Base-by-base conservation (phyloP, 768 basidiomycete genomes). In the Kondoa subrosea region DNA sequence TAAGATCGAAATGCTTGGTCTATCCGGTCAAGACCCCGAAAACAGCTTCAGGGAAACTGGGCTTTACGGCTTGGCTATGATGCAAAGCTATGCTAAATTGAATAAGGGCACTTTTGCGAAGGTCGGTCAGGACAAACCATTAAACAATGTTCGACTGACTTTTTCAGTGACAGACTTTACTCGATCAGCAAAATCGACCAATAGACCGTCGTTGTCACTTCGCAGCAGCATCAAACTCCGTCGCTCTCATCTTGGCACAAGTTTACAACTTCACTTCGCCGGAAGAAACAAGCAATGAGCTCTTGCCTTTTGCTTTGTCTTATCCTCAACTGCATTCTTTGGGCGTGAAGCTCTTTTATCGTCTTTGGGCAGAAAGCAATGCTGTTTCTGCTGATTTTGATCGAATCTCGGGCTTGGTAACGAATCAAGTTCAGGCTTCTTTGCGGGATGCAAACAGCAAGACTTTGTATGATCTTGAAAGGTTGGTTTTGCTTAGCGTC, bases 331-430 rank as follows among this genome's bases (percentile, higher is more conserved):
- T 90, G 2, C 91, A 95, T 76, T 79, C 82, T 12, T 78, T 91
- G n/a, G 87, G 87, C 3, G 84, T 85, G 2, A 83, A 83, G 59
- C 91, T 92, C 79, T 92, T 92, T 78, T 78, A 89, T n/a, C 83
- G 88, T 68, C 90, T 93, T 84, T 93, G 89, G 89, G 83, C 81
- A 72, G 91, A 93, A 75, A 88, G 87, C 73, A 85, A 86, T 15
- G 87, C 91, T 0, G 84, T 86, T 2, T 74, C 76, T 15, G 84
- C 80, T 25, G 91, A 93, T 77, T 89, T 91, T 71, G 80, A 82
- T 34, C 85, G 91, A 12, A 84, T 93, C 12, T 82, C 83, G 34
- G 86, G 85, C 3, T 79, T 92, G 25, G 85, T 86, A 34, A 83
- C 84, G 65, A 89, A 88, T 81, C 91, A 92, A 88, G 82, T 89